Percentiles rank a stretch among this genome's conserved stretches.
Evolutionary conservation across 805 yeast genomes (phyloP).

Genomic region (Candida silvicultrix): DNA sequence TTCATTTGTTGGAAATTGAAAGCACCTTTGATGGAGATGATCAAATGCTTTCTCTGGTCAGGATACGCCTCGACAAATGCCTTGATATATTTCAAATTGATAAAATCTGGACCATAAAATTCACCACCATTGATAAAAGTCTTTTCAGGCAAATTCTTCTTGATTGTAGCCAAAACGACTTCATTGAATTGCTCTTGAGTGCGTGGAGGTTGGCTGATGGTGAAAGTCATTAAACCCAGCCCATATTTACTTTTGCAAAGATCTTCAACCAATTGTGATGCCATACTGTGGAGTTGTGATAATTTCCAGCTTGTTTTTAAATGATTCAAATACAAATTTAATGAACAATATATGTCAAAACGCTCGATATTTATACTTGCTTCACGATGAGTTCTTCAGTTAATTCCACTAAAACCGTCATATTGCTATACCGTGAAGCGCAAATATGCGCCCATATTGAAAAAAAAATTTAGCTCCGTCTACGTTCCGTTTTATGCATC

Average conservation of each 20-base stretch:
- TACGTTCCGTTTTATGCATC: too few species aligned
- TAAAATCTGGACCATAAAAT: conserved; percentile 56
- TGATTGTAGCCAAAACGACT: conserved; percentile 46
- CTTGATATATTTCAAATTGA: conserved; percentile 50
- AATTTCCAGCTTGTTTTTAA: too few species aligned
- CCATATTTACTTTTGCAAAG: conserved; percentile 30
- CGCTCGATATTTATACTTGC: too few species aligned
- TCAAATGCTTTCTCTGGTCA: conserved; percentile 46
- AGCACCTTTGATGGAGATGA: conserved; percentile 68
- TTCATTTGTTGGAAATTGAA: conserved; percentile 25
- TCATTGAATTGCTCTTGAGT: conserved; percentile 48
- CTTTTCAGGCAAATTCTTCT: conserved; percentile 31
- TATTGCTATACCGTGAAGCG: too few species aligned
- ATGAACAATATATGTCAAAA: too few species aligned
- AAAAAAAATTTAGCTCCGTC: too few species aligned
- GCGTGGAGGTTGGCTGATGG: conserved; percentile 57
- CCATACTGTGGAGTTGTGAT: not conserved
- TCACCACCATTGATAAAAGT: conserved; percentile 69
- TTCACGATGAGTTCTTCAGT: too few species aligned
- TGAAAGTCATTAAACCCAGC: conserved; percentile 77
- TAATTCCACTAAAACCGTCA: too few species aligned
- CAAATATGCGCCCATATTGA: too few species aligned
- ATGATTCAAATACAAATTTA: too few species aligned
- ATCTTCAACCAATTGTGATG: not conserved
- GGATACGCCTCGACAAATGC: conserved; percentile 53